Evolutionary conservation across 164 flowering plant genomes (phyloP), one percentile per base, ranked within the genome.

Genomic region (Chloranthus sessilifolius): DNA sequence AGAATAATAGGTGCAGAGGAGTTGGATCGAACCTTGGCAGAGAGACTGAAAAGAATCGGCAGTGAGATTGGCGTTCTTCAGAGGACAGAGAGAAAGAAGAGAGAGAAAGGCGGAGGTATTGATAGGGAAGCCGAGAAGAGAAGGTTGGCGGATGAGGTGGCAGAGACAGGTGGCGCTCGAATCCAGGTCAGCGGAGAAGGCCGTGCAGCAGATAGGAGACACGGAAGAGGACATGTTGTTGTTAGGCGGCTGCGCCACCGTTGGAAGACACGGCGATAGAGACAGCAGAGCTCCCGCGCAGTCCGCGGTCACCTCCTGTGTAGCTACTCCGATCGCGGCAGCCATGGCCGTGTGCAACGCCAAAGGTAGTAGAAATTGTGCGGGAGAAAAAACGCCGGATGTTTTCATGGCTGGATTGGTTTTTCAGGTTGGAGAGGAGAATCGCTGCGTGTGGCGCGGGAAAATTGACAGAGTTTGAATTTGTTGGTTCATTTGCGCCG

Each of bases 91-190:
- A 16, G 53, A 21, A 5, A 26, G 23, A 26, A 50, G 53, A 20
- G 39, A 19, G 24, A 35, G 8, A 26, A 50, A n/a, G 15, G 41
- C 29, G 10, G 27, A 20, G 53, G 38, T 2, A 4, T 50, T 35
- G 21, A 50, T n/a, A 1, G 41, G 53, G 41, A 50, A 50, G 24
- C 53, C 53, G 27, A 50, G 40, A 40, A 49, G 39, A 3, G 41
- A 31, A 7, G 38, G 53, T 10, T 49, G 8, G n/a, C 16, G 14
- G 25, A 49, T 2, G n/a, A 49, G 53, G 24, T 49, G 39, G 28
- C 53, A 49, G 14, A 35, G 39, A 15, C 53, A 49, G 15, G 28
- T 14, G 7, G 23, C 14, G 27, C 3, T 19, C n/a, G 53, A 16
- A 3, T 16, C 38, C 0, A 34, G 12, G 24, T 12, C 47, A 8